These are phyloP conservation scores for Nicotiana otophora DNA, from an alignment of 257 asterid species.

Conservation along the genomic window DNA sequence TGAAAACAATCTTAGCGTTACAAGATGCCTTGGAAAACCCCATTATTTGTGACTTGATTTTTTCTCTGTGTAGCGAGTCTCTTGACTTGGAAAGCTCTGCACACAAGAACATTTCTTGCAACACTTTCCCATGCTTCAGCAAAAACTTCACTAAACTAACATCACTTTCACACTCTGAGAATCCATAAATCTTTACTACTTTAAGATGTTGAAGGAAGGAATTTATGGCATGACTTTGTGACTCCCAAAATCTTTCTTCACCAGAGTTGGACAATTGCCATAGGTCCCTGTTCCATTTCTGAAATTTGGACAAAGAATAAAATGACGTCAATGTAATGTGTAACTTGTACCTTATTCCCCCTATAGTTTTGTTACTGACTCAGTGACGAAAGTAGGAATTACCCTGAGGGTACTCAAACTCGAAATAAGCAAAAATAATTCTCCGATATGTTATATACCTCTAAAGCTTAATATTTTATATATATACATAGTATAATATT, in stretches of 20 bases:
- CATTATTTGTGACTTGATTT: slow-evolving; percentile 63
- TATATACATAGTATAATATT: no score
- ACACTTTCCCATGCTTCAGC: slow-evolving; percentile 60
- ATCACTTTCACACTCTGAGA: slow-evolving; percentile 49
- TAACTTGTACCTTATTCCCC: not conserved
- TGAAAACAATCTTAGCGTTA: slow-evolving; percentile 55
- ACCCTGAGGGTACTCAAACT: no score
- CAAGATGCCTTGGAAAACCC: slow-evolving; percentile 67
- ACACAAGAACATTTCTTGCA: slow-evolving; percentile 47
- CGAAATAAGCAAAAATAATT: no score
- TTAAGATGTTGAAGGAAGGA: slow-evolving; percentile 56
- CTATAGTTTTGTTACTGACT: not conserved
- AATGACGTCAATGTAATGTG: not conserved
- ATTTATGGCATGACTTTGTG: slow-evolving; percentile 44
- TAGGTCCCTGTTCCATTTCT: slow-evolving; percentile 62
- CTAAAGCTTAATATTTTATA: no score
- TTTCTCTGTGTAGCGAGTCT: slow-evolving; percentile 46
- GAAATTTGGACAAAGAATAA: not conserved
- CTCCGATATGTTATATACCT: no score
- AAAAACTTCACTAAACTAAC: slow-evolving; percentile 58
- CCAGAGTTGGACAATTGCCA: slow-evolving; percentile 52
- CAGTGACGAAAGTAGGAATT: no score
- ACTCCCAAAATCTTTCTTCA: slow-evolving; percentile 76
- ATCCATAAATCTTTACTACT: slow-evolving; percentile 64
- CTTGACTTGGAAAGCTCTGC: slow-evolving; percentile 35